Percentiles rank a stretch among this genome's conserved stretches.
These are phyloP conservation scores for Trichoderma aggressivum DNA, from an alignment of 2,329 filamentous ascomycete species.

Conservation along the genomic window DNA sequence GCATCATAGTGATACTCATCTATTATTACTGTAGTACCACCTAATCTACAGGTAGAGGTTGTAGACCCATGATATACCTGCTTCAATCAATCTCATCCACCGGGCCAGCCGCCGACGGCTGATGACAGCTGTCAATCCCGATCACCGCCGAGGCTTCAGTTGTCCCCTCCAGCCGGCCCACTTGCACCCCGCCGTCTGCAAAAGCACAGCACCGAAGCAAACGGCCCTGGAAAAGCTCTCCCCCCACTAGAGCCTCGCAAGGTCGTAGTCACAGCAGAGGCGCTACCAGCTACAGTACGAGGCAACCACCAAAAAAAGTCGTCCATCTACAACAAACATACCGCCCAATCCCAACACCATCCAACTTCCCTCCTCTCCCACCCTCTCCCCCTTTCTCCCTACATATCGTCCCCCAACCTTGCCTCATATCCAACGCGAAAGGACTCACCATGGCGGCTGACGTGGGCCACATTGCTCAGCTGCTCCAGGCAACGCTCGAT, in stretches of 20 bases:
- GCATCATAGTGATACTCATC: background rate
- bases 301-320: constrained; percentile 18
- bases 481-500: constrained; percentile 88
- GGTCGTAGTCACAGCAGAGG: background rate
- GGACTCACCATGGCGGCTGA: constrained; percentile 52
- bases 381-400: background rate
- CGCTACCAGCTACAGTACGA: constrained; percentile 14
- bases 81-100: background rate
- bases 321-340: constrained; percentile 9
- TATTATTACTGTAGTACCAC: too few relatives aligned
- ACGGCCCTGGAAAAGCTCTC: constrained; percentile 13
- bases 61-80: too few relatives aligned
- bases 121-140: background rate
- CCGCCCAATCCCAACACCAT: background rate
- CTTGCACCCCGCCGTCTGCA: background rate
- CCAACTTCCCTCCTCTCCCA: background rate
- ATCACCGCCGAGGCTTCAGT: background rate
- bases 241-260: constrained; percentile 15
- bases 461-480: constrained; percentile 65
- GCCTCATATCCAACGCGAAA: background rate
- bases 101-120: background rate
- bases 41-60: too few relatives aligned
- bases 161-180: background rate
- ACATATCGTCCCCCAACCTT: background rate
- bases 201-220: background rate